phyloP scores from a whole-genome alignment of 257 asterid genomes.

The Mentha longifolia region DNA sequence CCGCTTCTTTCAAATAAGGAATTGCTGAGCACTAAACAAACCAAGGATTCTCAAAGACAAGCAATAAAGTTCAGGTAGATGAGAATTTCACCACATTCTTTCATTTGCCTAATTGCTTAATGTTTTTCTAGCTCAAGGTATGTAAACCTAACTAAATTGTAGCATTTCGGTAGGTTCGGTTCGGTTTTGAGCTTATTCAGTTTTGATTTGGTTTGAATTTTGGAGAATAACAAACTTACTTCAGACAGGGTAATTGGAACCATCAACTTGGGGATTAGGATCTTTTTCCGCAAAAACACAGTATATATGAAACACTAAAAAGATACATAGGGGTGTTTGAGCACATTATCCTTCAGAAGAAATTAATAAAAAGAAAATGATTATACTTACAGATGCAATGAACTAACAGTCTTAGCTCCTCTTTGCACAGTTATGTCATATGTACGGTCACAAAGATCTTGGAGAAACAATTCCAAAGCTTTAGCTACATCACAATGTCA shows the following conservation, averaged over 20 bases:
- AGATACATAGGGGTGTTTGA: background rate
- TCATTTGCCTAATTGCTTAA: background rate
- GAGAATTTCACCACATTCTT: background rate
- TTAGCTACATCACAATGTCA: slow-evolving; percentile 66
- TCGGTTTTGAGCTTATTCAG: background rate
- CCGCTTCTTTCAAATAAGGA: background rate
- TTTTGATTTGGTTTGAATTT: background rate
- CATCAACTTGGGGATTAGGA: background rate
- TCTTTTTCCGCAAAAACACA: background rate
- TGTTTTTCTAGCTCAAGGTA: background rate
- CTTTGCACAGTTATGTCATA: slow-evolving; percentile 89
- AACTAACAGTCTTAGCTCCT: slow-evolving; percentile 94
- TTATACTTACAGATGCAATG: slow-evolving; percentile 82
- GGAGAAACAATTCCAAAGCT: slow-evolving; percentile 93
- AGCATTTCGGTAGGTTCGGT: background rate
- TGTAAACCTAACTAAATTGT: background rate
- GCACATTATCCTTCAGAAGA: background rate
- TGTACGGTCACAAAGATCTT: slow-evolving; percentile 98
- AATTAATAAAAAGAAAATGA: slow-evolving; percentile 20
- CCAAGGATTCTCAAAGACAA: background rate
- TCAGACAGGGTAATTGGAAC: background rate
- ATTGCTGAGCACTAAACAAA: background rate
- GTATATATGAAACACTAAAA: background rate
- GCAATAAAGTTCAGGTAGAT: background rate
- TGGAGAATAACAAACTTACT: background rate